A percentile compares a stretch with the other conserved stretches of the same genome.
Evolutionary conservation across 805 yeast genomes (phyloP).

Genomic region (Candida nemodendra): DNA sequence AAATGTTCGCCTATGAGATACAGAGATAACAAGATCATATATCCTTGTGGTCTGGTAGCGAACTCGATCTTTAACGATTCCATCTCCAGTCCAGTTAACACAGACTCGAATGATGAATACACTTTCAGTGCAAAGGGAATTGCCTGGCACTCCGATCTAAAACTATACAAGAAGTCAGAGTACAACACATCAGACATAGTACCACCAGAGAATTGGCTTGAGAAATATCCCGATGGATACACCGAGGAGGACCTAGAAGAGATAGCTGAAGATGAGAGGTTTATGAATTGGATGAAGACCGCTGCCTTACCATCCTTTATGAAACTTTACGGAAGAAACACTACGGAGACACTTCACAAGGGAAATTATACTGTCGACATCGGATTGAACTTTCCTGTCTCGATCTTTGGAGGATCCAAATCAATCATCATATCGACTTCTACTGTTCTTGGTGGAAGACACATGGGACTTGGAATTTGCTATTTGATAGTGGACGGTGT

Average conservation of each 20-base stretch:
- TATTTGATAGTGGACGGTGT: conserved; percentile 83
- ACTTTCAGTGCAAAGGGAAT: conserved; percentile 56
- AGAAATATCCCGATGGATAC: conserved; percentile 81
- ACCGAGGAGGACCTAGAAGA: conserved; percentile 79
- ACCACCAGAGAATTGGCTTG: conserved; percentile 93
- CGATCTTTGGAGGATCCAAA: conserved; percentile 86
- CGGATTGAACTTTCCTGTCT: conserved; percentile 77
- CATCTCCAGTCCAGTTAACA: conserved; percentile 49
- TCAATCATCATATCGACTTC: conserved; percentile 78
- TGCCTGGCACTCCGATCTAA: conserved; percentile 81
- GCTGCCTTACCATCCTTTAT: conserved; percentile 90
- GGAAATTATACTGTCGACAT: conserved; percentile 74
- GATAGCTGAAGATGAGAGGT: conserved; percentile 70
- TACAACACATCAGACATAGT: conserved; percentile 70
- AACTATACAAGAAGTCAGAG: conserved; percentile 67
- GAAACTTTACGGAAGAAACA: conserved; percentile 78
- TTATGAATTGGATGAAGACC: conserved; percentile 98
- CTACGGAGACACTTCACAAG: conserved; percentile 47
- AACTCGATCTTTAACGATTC: conserved; percentile 92
- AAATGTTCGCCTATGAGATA: conserved; percentile 53
- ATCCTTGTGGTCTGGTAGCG: conserved; percentile 96
- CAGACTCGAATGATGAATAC: conserved; percentile 35
- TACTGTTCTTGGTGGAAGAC: conserved; percentile 83
- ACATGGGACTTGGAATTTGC: conserved; percentile 78
- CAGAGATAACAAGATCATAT: conserved; percentile 45